Evolutionary conservation across 352 stramenopile species (phyloP), one percentile per base, ranked within the genome.

Genomic region (Phytophthora tentaculata): DNA sequence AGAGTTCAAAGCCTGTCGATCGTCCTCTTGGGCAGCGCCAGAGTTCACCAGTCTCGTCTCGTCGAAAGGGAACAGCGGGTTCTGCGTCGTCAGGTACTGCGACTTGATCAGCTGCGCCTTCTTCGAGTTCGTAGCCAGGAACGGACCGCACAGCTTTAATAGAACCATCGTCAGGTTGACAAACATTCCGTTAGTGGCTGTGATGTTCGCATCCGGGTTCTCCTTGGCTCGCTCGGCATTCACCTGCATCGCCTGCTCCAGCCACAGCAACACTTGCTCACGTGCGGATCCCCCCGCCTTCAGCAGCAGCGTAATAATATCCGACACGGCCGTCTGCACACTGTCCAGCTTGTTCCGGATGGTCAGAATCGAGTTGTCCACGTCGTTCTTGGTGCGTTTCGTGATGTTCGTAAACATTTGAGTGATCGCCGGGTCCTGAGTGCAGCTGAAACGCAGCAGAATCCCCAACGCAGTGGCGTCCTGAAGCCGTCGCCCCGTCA

Each of bases 361-460:
- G 2, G 79, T 73, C 19, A 77, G 45, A 32, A 94, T 77, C 28
- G 84, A 88, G 66, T 89, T 87, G 60, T 95, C 82, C 35, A 94
- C 80, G 48, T 94, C 82, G 16, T 79, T 84, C 69, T 90, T 91
- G 23, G 84, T 92, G 10, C 87, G 82, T 70, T 94, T 95, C 3
- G 87, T 91, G 51, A 95, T 89, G 65, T 95, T 94, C 7, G 79
- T 65, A 43, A 95, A 95, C 81, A 95, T 87, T 62, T 95, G 85
- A 61, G 85, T 77, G 6, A 95, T 80, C 0, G 79, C 81, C 5
- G 87, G 85, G 58, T 94, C 87, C 32, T 90, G 77, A 1, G 74
- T 73, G n/a, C 74, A 86, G 48, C 84, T 91, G 66, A 94, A 93
- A 32, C 87, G 87, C 35, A 94, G 68, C 19, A 95, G 50, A 28